A percentile compares a stretch with the other conserved stretches of the same genome.
Evolutionary conservation across 2,329 filamentous ascomycete species (phyloP).

Genomic region (Davidsoniella neocaledoniae): DNA sequence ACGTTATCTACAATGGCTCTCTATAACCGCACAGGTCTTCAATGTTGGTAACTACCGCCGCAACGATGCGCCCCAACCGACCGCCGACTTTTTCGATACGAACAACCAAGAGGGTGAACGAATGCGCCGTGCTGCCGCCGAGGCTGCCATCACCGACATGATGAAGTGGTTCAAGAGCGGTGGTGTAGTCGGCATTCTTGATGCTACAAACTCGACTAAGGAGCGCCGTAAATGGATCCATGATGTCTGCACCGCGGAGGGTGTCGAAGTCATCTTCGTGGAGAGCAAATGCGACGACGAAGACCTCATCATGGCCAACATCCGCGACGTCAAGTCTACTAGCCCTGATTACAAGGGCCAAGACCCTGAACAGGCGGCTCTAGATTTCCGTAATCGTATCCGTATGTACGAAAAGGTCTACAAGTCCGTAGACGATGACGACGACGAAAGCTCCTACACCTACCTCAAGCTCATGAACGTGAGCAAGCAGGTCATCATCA

Average conservation of each 20-base stretch:
- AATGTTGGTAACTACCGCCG: conserved; percentile 95
- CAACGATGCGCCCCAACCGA: conserved; percentile 72
- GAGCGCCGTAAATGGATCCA: conserved; percentile 79
- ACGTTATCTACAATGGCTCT: conserved; percentile 92
- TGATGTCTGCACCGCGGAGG: conserved; percentile 56
- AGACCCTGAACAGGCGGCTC: conserved; percentile 78
- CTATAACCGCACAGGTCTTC: conserved; percentile 84
- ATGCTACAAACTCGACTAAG: conserved; percentile 94
- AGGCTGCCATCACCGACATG: conserved; percentile 89
- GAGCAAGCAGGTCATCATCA: conserved; percentile 92
- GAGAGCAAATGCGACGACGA: conserved; percentile 96
- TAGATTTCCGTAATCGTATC: conserved; percentile 87
- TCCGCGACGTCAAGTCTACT: conserved; percentile 90
- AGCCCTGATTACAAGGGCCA: conserved; percentile 89
- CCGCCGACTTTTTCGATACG: conserved; percentile 89
- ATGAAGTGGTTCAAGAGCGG: conserved; percentile 68
- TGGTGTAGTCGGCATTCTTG: conserved; percentile 81
- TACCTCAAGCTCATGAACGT: conserved; percentile 98
- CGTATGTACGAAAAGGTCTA: conserved; percentile 96
- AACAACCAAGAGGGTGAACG: conserved; percentile 81
- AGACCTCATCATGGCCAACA: conserved; percentile 93
- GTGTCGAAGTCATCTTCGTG: conserved; percentile 84
- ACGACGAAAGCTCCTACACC: conserved; percentile 69
- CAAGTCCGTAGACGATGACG: conserved; percentile 68
- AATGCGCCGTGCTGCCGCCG: conserved; percentile 70